Evolutionary conservation across 495 filamentous ascomycete genomes (phyloP).

Genomic region (Neurospora tetrasperma): DNA sequence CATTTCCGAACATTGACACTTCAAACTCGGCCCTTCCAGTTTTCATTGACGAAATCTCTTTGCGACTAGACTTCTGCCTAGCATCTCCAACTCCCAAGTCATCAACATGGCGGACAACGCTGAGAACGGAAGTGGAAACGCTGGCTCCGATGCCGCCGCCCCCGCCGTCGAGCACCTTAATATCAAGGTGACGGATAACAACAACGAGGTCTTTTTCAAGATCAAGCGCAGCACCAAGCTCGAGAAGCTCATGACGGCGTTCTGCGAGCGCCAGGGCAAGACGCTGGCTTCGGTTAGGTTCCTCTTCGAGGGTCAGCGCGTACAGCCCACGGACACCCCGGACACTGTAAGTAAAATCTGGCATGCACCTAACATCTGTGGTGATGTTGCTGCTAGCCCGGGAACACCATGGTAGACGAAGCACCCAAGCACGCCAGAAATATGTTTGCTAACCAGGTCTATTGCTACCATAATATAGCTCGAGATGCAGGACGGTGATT

Average conservation of each 20-base stretch:
- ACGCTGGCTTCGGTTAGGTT: constrained; percentile 75
- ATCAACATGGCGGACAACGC: constrained; percentile 44
- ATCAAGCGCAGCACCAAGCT: constrained; percentile 96
- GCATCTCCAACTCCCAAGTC: background rate
- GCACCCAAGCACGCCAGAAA: background rate
- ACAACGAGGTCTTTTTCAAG: constrained; percentile 99
- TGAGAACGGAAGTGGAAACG: constrained; percentile 47
- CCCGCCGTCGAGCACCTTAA: constrained; percentile 74
- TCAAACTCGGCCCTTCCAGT: background rate
- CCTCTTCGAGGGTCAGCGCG: constrained; percentile 87
- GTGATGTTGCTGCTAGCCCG: background rate
- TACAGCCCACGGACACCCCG: constrained; percentile 80
- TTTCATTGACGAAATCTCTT: background rate
- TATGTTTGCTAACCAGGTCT: constrained; percentile 5
- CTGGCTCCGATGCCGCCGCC: constrained; percentile 25
- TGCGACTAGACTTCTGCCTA: background rate
- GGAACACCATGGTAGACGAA: background rate
- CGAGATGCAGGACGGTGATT: constrained; percentile 95
- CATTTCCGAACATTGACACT: background rate
- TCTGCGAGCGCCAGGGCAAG: constrained; percentile 96
- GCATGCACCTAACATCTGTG: background rate
- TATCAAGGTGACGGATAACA: constrained; percentile 99
- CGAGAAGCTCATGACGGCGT: constrained; percentile 98
- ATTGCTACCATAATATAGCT: constrained; percentile 44
- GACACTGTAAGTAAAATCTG: constrained; percentile 61